Conservation (phyloP, 345 rosid genomes). For the Dipteronia sinensis region DNA sequence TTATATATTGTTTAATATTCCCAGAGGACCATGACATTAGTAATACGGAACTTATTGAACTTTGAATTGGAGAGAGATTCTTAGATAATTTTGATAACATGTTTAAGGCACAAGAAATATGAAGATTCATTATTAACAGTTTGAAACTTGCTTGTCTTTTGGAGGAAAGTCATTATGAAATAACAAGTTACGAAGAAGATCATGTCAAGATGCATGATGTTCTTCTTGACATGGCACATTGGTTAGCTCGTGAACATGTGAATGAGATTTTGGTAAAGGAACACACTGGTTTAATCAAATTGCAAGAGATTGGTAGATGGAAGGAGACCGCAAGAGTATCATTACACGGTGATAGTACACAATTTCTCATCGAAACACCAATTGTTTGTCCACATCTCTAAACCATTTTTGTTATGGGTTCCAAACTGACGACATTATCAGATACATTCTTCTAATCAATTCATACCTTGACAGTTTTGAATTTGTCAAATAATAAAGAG, state of each 20-base stretch:
- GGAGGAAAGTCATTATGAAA: background rate
- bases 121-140: background rate
- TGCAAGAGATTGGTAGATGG: background rate
- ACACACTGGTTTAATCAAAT: background rate
- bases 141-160: constrained; percentile 2
- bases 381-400: background rate
- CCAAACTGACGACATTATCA: too few species aligned
- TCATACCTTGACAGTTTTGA: background rate
- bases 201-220: constrained; percentile 9
- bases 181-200: background rate
- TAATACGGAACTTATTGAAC: background rate
- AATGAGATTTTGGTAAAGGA: background rate
- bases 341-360: background rate
- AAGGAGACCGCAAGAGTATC: background rate
- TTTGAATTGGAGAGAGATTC: too few species aligned
- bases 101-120: background rate
- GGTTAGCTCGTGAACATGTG: constrained; percentile 7
- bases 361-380: too few species aligned
- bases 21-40: background rate
- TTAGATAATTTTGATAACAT: background rate
- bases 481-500: background rate
- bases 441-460: background rate
- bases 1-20: background rate
- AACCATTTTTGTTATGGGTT: background rate
- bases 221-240: constrained; percentile 7